Evolutionary conservation across 306 rosid species (phyloP), one percentile per base, ranked within the genome.

Genomic region (Clitoria ternatea): DNA sequence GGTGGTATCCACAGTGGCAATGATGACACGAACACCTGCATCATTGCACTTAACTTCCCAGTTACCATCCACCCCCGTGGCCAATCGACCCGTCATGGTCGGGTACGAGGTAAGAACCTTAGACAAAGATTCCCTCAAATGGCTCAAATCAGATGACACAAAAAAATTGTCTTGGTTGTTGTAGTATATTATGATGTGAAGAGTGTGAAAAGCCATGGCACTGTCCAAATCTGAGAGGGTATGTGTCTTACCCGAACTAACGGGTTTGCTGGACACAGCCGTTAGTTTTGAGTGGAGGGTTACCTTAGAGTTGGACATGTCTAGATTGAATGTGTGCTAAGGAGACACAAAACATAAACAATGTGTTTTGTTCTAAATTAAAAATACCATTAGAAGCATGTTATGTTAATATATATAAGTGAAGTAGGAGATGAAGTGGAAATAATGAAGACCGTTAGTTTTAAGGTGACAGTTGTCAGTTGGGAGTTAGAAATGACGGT

Each of bases 31-130:
- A 47, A 91, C 79, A 0, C 97, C 97, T 0, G 97, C 87, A 15
- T 91, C 97, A 50, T 84, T 89, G 23, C 82, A 85, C 35, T 24
- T 72, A 71, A 87, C 88, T 22, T 54, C 81, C 93, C 91, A 89
- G 2, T 77, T 80, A 3, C 92, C 85, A 10, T 79, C 72, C 6
- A 12, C 54, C 17, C 35, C 69, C 24, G 71, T 74, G 29, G 36
- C 44, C 70, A 91, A 53, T 80, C 97, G 78, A 26, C 96, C 97
- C 30, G 91, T 87, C 5, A 85, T 55, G 0, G 62, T 70, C 8
- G 96, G 96, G 75, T 87, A 80, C n/a, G 75, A 1, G 0, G 87
- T 76, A 3, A 91, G 71, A 6, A 70, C 70, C 69, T 79, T 47
- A 0, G 81, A 69, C 17, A 91, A 53, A 1, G 89, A 86, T 24